phyloP scores from a whole-genome alignment of 169 alveolate genomes.

The Plasmodium relictum region DNA sequence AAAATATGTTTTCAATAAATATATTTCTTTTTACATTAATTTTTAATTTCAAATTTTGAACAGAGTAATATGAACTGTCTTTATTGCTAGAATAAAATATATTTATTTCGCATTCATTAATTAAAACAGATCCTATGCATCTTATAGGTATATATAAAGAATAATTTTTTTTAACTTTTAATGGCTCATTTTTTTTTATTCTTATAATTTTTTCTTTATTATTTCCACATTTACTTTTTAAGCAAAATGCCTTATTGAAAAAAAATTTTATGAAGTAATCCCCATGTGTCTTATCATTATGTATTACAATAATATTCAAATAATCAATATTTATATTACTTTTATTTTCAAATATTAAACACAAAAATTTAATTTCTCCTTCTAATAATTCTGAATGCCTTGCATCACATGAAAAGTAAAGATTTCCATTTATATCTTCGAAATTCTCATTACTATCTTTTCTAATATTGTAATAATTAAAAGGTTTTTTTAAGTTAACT shows the following conservation, averaged over 20 bases:
- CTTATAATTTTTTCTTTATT: neutral
- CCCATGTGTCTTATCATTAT: slow-evolving; percentile 15
- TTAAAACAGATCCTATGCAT: slow-evolving; percentile 56
- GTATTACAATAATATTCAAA: slow-evolving; percentile 38
- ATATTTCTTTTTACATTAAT: slow-evolving; percentile 43
- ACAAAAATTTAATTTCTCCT: slow-evolving; percentile 74
- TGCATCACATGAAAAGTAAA: slow-evolving; percentile 54
- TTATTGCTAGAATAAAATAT: slow-evolving; percentile 33
- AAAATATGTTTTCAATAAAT: slow-evolving; percentile 20
- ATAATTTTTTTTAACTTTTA: slow-evolving; percentile 22
- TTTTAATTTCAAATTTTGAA: slow-evolving; percentile 35
- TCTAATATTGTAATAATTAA: neutral
- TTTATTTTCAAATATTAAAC: slow-evolving; percentile 45
- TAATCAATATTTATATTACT: slow-evolving; percentile 43
- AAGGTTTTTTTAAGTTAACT: too few relatives aligned
- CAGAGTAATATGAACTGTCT: slow-evolving; percentile 21
- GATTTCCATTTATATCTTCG: slow-evolving; percentile 17
- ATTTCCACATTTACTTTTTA: slow-evolving; percentile 9
- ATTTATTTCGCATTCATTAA: slow-evolving; percentile 46
- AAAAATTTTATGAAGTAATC: slow-evolving; percentile 52
- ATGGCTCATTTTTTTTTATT: neutral
- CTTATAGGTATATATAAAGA: slow-evolving; percentile 55
- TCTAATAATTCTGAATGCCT: slow-evolving; percentile 63
- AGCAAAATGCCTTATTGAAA: slow-evolving; percentile 55
- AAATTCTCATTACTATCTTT: neutral